phyloP scores from a whole-genome alignment of 768 basidiomycete genomes.

The Dendrothele bispora region DNA sequence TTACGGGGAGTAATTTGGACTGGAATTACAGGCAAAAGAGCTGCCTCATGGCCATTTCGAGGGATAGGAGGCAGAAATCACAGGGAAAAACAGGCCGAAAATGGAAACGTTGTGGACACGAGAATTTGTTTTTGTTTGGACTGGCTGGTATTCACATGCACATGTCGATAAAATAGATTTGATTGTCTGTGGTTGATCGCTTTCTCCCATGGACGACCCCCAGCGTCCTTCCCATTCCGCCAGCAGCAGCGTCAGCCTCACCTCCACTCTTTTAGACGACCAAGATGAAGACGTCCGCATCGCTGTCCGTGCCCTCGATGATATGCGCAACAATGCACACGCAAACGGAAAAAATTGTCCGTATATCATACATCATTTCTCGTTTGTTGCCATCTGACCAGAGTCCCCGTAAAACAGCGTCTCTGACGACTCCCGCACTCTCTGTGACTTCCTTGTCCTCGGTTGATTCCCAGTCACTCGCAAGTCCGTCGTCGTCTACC shows the following conservation, averaged over 20 bases:
- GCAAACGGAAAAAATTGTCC: conserved; percentile 1
- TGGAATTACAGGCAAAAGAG: too few species aligned
- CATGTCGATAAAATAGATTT: too few species aligned
- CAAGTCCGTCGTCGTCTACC: conserved; percentile 36
- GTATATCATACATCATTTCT: not conserved
- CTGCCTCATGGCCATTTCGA: too few species aligned
- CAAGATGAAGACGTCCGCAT: conserved; percentile 80
- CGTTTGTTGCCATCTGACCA: not conserved
- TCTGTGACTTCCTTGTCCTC: conserved; percentile 12
- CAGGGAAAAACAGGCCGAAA: too few species aligned
- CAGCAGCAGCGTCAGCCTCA: conserved; percentile 3
- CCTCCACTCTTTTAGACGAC: conserved; percentile 34
- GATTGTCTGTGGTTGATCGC: too few species aligned
- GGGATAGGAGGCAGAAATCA: too few species aligned
- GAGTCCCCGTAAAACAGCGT: not conserved
- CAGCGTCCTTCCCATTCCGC: not conserved
- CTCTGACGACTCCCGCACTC: conserved; percentile 4
- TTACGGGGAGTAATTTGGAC: too few species aligned
- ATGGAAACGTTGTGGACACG: too few species aligned
- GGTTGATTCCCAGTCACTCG: conserved; percentile 13
- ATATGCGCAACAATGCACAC: conserved; percentile 63
- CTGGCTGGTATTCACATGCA: too few species aligned
- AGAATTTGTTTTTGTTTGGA: too few species aligned
- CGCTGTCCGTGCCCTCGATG: conserved; percentile 73
- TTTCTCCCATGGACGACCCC: not conserved